A percentile compares a stretch with the other conserved stretches of the same genome.
phyloP scores from a whole-genome alignment of 306 rosid genomes.

The Quercus bicolor region DNA sequence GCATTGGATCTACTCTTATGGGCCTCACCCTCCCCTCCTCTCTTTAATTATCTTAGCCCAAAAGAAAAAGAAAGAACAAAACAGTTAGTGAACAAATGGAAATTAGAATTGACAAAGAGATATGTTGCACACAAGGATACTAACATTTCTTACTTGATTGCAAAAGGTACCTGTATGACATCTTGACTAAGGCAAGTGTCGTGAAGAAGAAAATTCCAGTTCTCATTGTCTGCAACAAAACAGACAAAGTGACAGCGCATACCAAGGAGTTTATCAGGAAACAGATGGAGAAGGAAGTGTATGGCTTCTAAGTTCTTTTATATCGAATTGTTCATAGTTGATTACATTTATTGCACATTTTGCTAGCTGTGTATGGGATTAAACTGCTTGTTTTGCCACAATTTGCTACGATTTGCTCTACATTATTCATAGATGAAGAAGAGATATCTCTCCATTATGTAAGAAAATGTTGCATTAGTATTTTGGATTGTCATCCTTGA shows the following conservation, averaged over 20 bases:
- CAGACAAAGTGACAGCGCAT: slow-evolving; percentile 94
- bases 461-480: background rate
- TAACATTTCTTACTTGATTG: slow-evolving; percentile 10
- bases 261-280: slow-evolving; percentile 83
- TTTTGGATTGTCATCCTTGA: background rate
- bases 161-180: slow-evolving; percentile 82
- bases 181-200: slow-evolving; percentile 80
- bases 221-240: slow-evolving; percentile 87
- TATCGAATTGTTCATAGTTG: background rate
- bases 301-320: slow-evolving; percentile 32
- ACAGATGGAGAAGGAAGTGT: slow-evolving; percentile 95
- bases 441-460: background rate
- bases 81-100: background rate
- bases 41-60: too few species aligned
- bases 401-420: background rate
- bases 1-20: too few species aligned
- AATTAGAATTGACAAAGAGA: background rate
- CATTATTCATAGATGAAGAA: background rate
- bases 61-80: too few species aligned
- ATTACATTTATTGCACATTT: slow-evolving; percentile 2
- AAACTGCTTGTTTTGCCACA: background rate
- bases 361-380: slow-evolving; percentile 6
- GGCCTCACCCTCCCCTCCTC: too few species aligned
- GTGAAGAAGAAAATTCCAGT: slow-evolving; percentile 88
- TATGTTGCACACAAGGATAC: background rate